Conservation (phyloP, 352 stramenopile genomes). For the Thalassiosira ordinaria region DNA sequence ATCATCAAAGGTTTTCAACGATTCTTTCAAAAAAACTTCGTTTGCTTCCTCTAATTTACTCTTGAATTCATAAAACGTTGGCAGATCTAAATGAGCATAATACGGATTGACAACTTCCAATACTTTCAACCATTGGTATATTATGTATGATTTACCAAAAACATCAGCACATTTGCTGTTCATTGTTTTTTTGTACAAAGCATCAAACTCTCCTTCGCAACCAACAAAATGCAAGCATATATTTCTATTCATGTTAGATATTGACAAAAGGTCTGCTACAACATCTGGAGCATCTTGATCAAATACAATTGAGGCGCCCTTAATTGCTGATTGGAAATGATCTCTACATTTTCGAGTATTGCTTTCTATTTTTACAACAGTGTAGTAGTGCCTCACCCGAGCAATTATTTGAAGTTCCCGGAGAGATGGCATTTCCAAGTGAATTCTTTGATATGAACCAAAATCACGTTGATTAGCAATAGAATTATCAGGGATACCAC, state of each 20-base stretch:
- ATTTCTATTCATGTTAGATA: conserved; percentile 23
- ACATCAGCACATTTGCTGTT: conserved; percentile 11
- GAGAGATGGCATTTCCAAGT: neutral
- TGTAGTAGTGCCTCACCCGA: conserved; percentile 10
- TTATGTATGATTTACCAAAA: conserved; percentile 7
- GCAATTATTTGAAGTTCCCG: conserved; percentile 27
- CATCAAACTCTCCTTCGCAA: conserved; percentile 17
- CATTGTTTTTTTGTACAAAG: conserved; percentile 19
- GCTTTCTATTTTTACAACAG: conserved; percentile 40
- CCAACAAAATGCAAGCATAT: conserved; percentile 39
- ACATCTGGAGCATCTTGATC: conserved; percentile 32
- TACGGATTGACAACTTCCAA: conserved; percentile 8
- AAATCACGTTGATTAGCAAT: conserved; percentile 23
- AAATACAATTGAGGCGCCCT: conserved; percentile 14
- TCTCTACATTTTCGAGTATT: conserved; percentile 8
- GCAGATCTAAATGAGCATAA: conserved; percentile 10
- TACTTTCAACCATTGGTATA: conserved; percentile 31
- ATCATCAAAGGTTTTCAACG: conserved; percentile 27
- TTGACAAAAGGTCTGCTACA: conserved; percentile 14
- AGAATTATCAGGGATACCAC: neutral
- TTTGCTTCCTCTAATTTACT: neutral
- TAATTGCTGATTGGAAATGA: conserved; percentile 23
- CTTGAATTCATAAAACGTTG: conserved; percentile 13
- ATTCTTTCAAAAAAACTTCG: conserved; percentile 1
- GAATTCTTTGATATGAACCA: conserved; percentile 14